A percentile compares a stretch with the other conserved stretches of the same genome.
Evolutionary conservation across 2,329 filamentous ascomycete genomes (phyloP).

Genomic region (Sordariomycetes sp.): DNA sequence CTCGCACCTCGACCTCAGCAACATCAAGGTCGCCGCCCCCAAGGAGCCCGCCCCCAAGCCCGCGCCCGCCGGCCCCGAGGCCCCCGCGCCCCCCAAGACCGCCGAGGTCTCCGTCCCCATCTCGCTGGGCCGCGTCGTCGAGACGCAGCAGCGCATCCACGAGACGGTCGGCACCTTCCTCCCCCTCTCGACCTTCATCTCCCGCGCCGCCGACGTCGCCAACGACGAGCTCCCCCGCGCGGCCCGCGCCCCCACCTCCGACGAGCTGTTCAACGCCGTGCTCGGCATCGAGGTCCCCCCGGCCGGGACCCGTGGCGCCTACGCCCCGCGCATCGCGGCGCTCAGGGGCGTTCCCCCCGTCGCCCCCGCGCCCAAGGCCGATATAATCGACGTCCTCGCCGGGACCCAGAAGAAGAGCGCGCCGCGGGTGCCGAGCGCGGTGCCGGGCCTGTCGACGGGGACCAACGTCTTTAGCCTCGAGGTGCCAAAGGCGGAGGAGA

Average conservation of each 20-base stretch:
- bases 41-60: slow-evolving; percentile 24
- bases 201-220: slow-evolving; percentile 71
- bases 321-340: slow-evolving; percentile 59
- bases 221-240: slow-evolving; percentile 74
- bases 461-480: slow-evolving; percentile 71
- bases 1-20: slow-evolving; percentile 79
- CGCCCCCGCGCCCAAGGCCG: slow-evolving; percentile 25
- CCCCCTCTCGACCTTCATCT: slow-evolving; percentile 76
- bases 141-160: slow-evolving; percentile 70
- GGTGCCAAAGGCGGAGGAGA: slow-evolving; percentile 69
- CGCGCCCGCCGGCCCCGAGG: slow-evolving; percentile 21
- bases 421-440: slow-evolving; percentile 14
- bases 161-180: slow-evolving; percentile 66
- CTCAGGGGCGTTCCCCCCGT: slow-evolving; percentile 32
- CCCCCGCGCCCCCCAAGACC: slow-evolving; percentile 26
- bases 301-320: slow-evolving; percentile 43
- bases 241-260: slow-evolving; percentile 46
- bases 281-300: slow-evolving; percentile 42
- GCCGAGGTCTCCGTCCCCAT: slow-evolving; percentile 59
- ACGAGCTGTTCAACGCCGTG: slow-evolving; percentile 83
- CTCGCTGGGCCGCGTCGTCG: slow-evolving; percentile 64
- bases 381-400: slow-evolving; percentile 74
- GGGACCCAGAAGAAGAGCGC: slow-evolving; percentile 17
- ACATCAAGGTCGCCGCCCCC: slow-evolving; percentile 68
- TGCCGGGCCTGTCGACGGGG: slow-evolving; percentile 36